Evolutionary conservation across 805 yeast genomes (phyloP), one percentile per base, ranked within the genome.

Genomic region (Candida insectalens): DNA sequence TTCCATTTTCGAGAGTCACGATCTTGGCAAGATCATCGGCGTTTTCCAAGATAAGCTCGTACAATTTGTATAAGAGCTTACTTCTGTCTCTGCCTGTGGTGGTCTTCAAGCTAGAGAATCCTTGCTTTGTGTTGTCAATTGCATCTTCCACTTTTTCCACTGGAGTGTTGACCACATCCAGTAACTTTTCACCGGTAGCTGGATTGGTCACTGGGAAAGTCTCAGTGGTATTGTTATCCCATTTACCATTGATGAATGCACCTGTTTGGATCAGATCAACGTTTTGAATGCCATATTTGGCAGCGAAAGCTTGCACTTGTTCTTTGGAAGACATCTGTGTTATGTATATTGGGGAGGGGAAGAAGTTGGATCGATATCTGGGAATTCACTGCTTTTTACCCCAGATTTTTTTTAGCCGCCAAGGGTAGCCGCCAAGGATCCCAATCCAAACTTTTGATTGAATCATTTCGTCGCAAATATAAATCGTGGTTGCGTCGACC

Each of bases 121-220:
- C 74, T 1, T 34, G 44, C 27, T 57, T 41, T 3, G 89, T 83
- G 15, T 62, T 61, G 12, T 58, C 60, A 38, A 83, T 71, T 2
- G 92, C 83, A 17, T 49, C 49, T 28, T 59, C 53, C 28, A 63
- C 71, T 34, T 63, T 69, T 30, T 72, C 80, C 4, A 62, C 51
- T 8, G 55, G 51, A 8, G 67, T 56, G 22, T 80, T 75, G 7
- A 82, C 71, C 3, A 81, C 80, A 3, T 62, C 57, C 5, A 75
- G 69, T 18, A 77, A 45, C 12, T 62, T 58, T 14, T 66, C 66
- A 16, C 62, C 66, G 18, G 69, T 65, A 1, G 94, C 94, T 4
- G 96, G 96, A 53, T 89, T 84, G 10, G 57, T 54, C 13, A 88
- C 94, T 3, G 65, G 59, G 53, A 85, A 87, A 3, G 66, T 55